Base-by-base conservation (phyloP, 2,329 filamentous ascomycete species). In the Rhinocladiella mackenziei region DNA sequence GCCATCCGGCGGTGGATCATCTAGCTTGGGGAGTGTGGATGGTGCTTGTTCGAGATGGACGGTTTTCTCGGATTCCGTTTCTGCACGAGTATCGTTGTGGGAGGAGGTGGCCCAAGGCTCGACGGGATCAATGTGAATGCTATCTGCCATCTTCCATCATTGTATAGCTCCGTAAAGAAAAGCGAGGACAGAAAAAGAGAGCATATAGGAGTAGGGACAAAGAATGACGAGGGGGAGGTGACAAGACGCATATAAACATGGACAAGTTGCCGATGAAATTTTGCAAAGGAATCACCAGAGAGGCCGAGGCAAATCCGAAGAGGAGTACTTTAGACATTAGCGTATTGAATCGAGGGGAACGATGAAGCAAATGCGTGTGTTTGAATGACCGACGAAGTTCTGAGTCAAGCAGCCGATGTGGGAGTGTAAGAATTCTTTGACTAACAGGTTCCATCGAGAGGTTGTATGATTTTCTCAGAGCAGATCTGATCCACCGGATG, bases 1-100 rank as follows among this genome's bases (percentile, higher is more conserved):
- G 29, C 77, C 77, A 55, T 81, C 76, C 28, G 69, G 69, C 22
- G 65, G 62, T 14, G 48, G 53, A 43, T 67, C 65, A 19, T 53
- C 50, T 6, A 50, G 13, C 34, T 53, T 53, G 13, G 42, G 46
- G 7, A 46, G 40, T 6, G 44, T 39, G 13, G 43, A 37, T 8
- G 45, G 35, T 13, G 42, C 22, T 8, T 43, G 38, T 20, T 55
- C 53, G 25, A 54, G 9, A 17, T 55, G 43, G 14, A 43, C 20
- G 9, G 39, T 43, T n/a, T 36, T 35, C 30, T 49, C 45, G 10
- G 51, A 47, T 32, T 32, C 36, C 13, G 25, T 36, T 17, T 45
- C 33, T 14, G 50, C 19, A 33, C 39, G 39, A 3, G 32, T 25
- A 14, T 14, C 30, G 30, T 26, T 20, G n/a, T 36, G 17, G 20